Evolutionary conservation across 139 green algal genomes (phyloP).

Genomic region (Picochlorum costavermella): DNA sequence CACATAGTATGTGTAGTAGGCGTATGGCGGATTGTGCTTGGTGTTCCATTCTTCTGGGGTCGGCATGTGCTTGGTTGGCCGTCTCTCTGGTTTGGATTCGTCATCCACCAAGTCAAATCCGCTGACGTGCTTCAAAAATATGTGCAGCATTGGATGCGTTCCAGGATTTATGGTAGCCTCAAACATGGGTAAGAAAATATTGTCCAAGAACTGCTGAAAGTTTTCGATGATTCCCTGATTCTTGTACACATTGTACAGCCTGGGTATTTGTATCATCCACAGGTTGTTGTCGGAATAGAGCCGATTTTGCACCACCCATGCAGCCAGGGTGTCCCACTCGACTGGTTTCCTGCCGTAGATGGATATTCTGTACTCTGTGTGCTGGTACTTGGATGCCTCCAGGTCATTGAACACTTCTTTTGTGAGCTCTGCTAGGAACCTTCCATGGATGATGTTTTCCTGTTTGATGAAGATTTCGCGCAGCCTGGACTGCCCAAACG

Average conservation of each 20-base stretch:
- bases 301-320: slow-evolving; percentile 93
- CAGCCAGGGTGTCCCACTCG: slow-evolving; percentile 95
- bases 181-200: slow-evolving; percentile 98
- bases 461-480: slow-evolving; percentile 99
- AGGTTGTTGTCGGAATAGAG: slow-evolving; percentile 92
- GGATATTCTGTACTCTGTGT: slow-evolving; percentile 81
- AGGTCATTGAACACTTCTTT: slow-evolving; percentile 82
- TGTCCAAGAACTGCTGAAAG: slow-evolving; percentile 90
- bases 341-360: slow-evolving; percentile 80
- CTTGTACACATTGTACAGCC: slow-evolving; percentile 97
- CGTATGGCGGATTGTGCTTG: slow-evolving; percentile 80
- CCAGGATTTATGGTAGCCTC: slow-evolving; percentile 91
- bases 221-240: slow-evolving; percentile 64
- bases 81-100: slow-evolving; percentile 93
- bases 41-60: slow-evolving; percentile 63
- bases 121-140: slow-evolving; percentile 79
- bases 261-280: slow-evolving; percentile 96
- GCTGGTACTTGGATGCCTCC: slow-evolving; percentile 86
- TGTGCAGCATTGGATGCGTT: slow-evolving; percentile 93
- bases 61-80: slow-evolving; percentile 89
- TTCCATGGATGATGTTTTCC: slow-evolving; percentile 88
- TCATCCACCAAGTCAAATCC: slow-evolving; percentile 99
- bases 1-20: slow-evolving; percentile 96
- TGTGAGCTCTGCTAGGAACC: slow-evolving; percentile 95
- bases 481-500: slow-evolving; percentile 90